Evolutionary conservation across 2,329 filamentous ascomycete genomes (phyloP).

Genomic region (Diaporthe vaccinii): DNA sequence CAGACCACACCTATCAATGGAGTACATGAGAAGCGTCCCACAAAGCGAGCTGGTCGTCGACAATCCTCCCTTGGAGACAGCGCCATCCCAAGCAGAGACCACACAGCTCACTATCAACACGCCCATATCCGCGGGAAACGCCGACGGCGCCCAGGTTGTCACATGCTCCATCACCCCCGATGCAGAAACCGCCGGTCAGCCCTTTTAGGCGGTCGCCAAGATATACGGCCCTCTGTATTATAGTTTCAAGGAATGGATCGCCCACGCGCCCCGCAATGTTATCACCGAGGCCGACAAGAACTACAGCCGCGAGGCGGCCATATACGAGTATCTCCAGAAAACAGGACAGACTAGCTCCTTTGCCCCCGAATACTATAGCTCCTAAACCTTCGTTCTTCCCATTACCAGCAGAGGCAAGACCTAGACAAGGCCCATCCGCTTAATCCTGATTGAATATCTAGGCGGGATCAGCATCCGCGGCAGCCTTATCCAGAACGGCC

Average conservation of each 20-base stretch:
- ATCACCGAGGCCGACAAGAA: neutral
- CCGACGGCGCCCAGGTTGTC: neutral
- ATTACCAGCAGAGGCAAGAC: neutral
- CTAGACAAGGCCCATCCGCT: conserved; percentile 1
- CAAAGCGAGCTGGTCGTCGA: conserved; percentile 9
- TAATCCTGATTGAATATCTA: neutral
- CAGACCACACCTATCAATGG: neutral
- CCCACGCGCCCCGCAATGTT: neutral
- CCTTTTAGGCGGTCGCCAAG: neutral
- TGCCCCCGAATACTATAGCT: conserved; percentile 6
- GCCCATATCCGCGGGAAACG: neutral
- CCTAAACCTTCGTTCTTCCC: neutral
- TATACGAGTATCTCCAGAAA: neutral
- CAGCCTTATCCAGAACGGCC: neutral
- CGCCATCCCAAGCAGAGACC: neutral
- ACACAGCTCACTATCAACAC: neutral
- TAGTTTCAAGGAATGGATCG: neutral
- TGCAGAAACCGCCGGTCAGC: neutral
- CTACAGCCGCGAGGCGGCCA: conserved; percentile 18
- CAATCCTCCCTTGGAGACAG: neutral
- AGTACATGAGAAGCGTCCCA: neutral
- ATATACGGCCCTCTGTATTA: conserved; percentile 15
- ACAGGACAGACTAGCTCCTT: neutral
- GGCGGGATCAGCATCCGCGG: neutral
- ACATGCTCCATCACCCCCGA: neutral